Percentiles rank a stretch among this genome's conserved stretches.
phyloP scores from a whole-genome alignment of 768 basidiomycete species.

The Ramaria sp. region DNA sequence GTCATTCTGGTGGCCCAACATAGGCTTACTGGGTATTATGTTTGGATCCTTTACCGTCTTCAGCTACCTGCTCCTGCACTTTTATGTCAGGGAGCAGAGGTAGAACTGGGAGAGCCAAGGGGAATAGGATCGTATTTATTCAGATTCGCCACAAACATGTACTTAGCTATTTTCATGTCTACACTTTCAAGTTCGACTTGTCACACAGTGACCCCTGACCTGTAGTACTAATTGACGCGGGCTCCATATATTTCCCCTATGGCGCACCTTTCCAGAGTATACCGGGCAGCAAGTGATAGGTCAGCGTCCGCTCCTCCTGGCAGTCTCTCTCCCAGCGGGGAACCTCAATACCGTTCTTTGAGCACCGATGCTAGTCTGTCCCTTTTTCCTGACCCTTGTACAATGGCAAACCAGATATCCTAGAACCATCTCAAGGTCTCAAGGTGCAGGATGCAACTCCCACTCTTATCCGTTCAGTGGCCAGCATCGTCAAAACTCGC shows the following conservation, averaged over 20 bases:
- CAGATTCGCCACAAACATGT: not conserved
- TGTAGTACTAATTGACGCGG: too few species aligned
- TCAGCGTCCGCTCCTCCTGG: not conserved
- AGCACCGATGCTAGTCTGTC: not conserved
- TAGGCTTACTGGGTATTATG: conserved; percentile 74
- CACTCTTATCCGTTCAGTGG: conserved; percentile 27
- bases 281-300: not conserved
- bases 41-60: conserved; percentile 68
- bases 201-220: too few species aligned
- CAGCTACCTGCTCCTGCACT: conserved; percentile 75
- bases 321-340: not conserved
- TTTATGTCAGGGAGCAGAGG: conserved; percentile 77
- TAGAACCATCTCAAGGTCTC: not conserved
- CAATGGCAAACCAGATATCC: not conserved
- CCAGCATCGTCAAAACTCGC: conserved; percentile 73
- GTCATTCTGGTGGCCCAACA: conserved; percentile 99
- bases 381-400: not conserved
- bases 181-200: too few species aligned
- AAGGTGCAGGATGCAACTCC: not conserved
- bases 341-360: not conserved
- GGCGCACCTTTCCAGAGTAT: not conserved
- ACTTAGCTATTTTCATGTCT: not conserved
- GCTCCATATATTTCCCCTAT: too few species aligned
- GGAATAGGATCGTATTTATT: too few species aligned
- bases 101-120: conserved; percentile 13